phyloP scores from a whole-genome alignment of 352 stramenopile genomes.

The Aphanomyces euteiches region DNA sequence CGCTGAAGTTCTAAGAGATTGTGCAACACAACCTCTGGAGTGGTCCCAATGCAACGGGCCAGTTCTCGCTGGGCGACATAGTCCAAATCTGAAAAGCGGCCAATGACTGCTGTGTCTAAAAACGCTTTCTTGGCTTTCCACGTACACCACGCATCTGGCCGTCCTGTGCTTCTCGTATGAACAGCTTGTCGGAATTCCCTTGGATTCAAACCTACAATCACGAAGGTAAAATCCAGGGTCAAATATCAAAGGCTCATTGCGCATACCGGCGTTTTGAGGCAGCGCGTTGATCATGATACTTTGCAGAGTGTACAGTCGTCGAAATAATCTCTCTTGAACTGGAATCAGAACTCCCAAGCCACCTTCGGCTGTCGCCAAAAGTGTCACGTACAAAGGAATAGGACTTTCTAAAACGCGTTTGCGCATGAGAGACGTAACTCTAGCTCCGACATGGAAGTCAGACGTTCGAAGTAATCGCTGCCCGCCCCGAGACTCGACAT shows the following conservation, averaged over 20 bases:
- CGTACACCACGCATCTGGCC: conserved; percentile 78
- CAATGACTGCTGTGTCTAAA: conserved; percentile 72
- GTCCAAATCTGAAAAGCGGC: conserved; percentile 75
- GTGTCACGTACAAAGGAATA: conserved; percentile 55
- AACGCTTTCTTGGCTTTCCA: conserved; percentile 89
- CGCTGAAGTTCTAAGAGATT: conserved; percentile 85
- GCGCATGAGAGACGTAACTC: conserved; percentile 72
- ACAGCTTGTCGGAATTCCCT: conserved; percentile 61
- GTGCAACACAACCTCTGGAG: conserved; percentile 80
- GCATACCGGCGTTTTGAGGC: conserved; percentile 62
- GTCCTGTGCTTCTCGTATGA: conserved; percentile 49
- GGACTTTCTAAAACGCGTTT: conserved; percentile 53
- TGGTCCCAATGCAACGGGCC: conserved; percentile 83
- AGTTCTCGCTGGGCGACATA: conserved; percentile 87
- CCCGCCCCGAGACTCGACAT: conserved; percentile 79
- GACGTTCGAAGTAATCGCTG: conserved; percentile 73
- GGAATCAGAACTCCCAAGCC: conserved; percentile 69
- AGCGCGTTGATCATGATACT: conserved; percentile 88
- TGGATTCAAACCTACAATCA: conserved; percentile 56
- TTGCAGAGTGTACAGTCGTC: conserved; percentile 82
- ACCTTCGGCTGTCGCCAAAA: conserved; percentile 78
- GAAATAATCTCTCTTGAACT: conserved; percentile 75
- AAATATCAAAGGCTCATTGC: not conserved
- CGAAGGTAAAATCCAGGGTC: not conserved
- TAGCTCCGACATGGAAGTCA: conserved; percentile 79